These are phyloP conservation scores for Rhizopogon sp. DNA, from an alignment of 768 basidiomycete species.

Conservation along the genomic window DNA sequence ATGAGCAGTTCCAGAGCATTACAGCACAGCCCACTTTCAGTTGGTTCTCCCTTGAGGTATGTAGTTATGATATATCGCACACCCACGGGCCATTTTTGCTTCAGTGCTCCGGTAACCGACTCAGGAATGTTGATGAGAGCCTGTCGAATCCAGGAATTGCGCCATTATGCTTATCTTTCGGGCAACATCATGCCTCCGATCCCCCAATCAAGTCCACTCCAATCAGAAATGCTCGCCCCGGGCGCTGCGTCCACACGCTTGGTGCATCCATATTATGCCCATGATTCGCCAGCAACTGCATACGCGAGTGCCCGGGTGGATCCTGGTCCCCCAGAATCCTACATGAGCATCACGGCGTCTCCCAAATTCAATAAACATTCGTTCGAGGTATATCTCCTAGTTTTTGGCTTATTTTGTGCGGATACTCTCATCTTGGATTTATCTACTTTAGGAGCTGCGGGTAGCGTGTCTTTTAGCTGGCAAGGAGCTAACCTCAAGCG, in stretches of 20 bases:
- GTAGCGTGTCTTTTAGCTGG: constrained; percentile 37
- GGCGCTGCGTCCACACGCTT: neutral
- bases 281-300: constrained; percentile 18
- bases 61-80: constrained; percentile 11
- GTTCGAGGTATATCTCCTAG: constrained; percentile 38
- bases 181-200: constrained; percentile 26
- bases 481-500: constrained; percentile 41
- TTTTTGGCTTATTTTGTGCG: neutral
- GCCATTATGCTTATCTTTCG: constrained; percentile 34
- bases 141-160: constrained; percentile 34
- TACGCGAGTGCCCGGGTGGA: constrained; percentile 9
- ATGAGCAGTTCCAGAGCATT: constrained; percentile 34
- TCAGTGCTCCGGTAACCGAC: neutral
- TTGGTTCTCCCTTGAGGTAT: constrained; percentile 38
- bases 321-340: constrained; percentile 21
- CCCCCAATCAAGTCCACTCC: neutral
- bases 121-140: constrained; percentile 11
- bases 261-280: constrained; percentile 18
- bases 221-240: constrained; percentile 1
- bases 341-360: constrained; percentile 33
- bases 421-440: neutral
- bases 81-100: constrained; percentile 2
- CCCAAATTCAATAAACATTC: constrained; percentile 38
- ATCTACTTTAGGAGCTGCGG: constrained; percentile 41
- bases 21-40: constrained; percentile 31